These are phyloP conservation scores for Berkeleyomyces basicola DNA, from an alignment of 2,329 filamentous ascomycete genomes.

Conservation along the genomic window DNA sequence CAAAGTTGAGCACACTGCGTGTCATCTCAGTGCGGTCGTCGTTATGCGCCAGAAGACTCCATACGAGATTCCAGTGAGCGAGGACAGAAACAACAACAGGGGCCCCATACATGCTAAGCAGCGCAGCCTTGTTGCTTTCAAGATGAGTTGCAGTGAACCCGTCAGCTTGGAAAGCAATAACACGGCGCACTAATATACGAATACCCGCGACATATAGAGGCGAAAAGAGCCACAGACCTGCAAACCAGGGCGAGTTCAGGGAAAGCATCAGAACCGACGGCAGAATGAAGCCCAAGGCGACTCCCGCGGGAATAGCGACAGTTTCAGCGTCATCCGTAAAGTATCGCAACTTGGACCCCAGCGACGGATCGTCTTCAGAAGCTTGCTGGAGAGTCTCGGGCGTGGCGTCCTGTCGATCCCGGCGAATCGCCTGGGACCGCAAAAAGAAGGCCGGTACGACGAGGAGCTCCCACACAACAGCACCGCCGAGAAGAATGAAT, in stretches of 20 bases:
- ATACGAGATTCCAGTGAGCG: constrained; percentile 28
- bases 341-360: constrained; percentile 22
- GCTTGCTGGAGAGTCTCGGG: constrained; percentile 16
- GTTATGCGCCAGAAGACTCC: constrained; percentile 21
- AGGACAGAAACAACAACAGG: constrained; percentile 28
- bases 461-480: constrained; percentile 34
- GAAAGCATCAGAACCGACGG: constrained; percentile 32
- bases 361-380: constrained; percentile 18
- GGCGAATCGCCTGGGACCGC: constrained; percentile 24
- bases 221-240: constrained; percentile 35
- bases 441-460: constrained; percentile 34
- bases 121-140: constrained; percentile 25
- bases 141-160: constrained; percentile 21
- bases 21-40: constrained; percentile 36
- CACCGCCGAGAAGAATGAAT: constrained; percentile 32
- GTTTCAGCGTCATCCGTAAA: constrained; percentile 32
- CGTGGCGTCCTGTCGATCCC: constrained; percentile 16
- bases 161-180: constrained; percentile 17
- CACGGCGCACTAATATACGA: constrained; percentile 23
- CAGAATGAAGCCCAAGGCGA: constrained; percentile 30
- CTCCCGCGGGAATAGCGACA: constrained; percentile 36
- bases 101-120: constrained; percentile 28
- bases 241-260: constrained; percentile 22
- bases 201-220: constrained; percentile 31
- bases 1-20: constrained; percentile 27